Conservation (phyloP, 805 yeast species). For the Hanseniaspora meyeri region DNA sequence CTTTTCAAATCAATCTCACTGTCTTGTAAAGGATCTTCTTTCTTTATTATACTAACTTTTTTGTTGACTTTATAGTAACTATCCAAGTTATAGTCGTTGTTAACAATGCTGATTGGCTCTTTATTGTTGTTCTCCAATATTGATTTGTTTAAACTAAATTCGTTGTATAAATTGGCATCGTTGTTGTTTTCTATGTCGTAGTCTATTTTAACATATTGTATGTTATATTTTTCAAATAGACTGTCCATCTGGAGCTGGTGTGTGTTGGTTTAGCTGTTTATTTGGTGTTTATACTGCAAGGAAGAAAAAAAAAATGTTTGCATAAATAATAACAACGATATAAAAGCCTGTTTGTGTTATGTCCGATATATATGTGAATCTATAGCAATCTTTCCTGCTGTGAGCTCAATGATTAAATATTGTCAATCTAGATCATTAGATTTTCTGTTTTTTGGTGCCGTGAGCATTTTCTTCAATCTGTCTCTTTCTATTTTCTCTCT, state of each 20-base stretch:
- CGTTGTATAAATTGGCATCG: background rate
- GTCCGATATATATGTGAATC: background rate
- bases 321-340: background rate
- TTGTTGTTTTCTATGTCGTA: background rate
- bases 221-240: background rate
- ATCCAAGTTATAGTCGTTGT: background rate
- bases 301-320: background rate
- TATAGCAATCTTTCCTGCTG: background rate
- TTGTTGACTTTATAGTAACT: background rate
- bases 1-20: background rate
- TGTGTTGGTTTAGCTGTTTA: background rate
- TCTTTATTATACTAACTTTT: background rate
- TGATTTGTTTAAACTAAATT: background rate
- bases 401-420: too few relatives aligned
- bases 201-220: background rate
- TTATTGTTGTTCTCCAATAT: background rate
- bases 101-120: background rate
- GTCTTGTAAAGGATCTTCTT: background rate
- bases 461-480: background rate
- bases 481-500: background rate
- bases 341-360: background rate
- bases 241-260: background rate
- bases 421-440: too few relatives aligned
- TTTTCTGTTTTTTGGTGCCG: background rate
- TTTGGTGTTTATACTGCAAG: background rate